Evolutionary conservation across 768 basidiomycete species (phyloP), one percentile per base, ranked within the genome.

Genomic region (Kwoniella sp.): DNA sequence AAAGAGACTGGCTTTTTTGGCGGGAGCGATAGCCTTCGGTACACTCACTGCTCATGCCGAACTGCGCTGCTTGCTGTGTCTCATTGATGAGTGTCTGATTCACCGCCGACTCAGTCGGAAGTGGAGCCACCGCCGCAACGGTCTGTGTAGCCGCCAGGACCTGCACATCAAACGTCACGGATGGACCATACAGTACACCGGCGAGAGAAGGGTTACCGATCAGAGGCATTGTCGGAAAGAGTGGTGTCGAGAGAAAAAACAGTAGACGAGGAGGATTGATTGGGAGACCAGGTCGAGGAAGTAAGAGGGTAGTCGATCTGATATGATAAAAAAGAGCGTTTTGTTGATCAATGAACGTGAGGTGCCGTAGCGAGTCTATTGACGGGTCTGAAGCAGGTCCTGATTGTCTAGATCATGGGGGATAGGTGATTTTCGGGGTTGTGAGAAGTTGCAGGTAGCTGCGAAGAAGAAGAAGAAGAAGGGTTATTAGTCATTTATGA

Each of bases 1-100:
- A n/a, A n/a, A n/a, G n/a, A n/a, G n/a, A n/a, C n/a, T n/a, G n/a
- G n/a, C n/a, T n/a, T n/a, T n/a, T n/a, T n/a, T n/a, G 24, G 17
- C 33, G 13, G 9, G 33, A 47, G 48, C 13, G 50, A 37, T n/a
- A n/a, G n/a, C n/a, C n/a, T n/a, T n/a, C n/a, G n/a, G n/a, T n/a
- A n/a, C n/a, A 69, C 72, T 71, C 53, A 74, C 73, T 60, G 54
- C 60, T 56, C 46, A 68, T 48, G 0, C 5, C 25, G 8, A 55
- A 7, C 46, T 75, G 73, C 21, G 62, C 55, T 17, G 59, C 49
- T 15, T 66, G 58, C 44, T 70, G 54, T 22, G 67, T 29, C 19
- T 60, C 40, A 7, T 68, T 37, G 8, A 68, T 48, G 44, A 65
- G 49, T 1, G 60, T 71, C 36, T 49, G 61, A 36, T 70, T 68